Conservation (phyloP, 73 alveolate genomes). For the Paramecium tetraurelia region DNA sequence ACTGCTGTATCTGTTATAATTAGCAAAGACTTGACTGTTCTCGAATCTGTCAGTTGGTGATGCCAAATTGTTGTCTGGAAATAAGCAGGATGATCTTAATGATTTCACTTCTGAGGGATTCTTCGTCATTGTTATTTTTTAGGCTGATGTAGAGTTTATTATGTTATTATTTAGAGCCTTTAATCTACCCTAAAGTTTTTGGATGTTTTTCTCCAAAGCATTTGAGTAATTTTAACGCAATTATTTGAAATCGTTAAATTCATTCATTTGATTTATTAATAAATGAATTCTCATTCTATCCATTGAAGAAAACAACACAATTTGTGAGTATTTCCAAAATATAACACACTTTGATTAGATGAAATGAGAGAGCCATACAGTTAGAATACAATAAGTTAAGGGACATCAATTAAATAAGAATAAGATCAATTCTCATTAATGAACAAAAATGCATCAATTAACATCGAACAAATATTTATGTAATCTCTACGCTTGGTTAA, state of each 20-base stretch:
- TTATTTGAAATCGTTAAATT: background rate
- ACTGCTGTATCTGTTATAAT: background rate
- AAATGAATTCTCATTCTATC: background rate
- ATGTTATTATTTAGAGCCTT: background rate
- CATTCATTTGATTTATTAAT: background rate
- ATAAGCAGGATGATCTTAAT: background rate
- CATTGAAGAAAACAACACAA: background rate
- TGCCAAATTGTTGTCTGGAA: background rate
- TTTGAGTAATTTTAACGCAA: background rate
- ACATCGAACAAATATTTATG: too few species aligned
- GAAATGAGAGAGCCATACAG: too few species aligned
- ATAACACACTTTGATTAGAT: background rate
- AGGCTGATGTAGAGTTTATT: background rate
- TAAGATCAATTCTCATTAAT: background rate
- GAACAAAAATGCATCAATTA: too few species aligned
- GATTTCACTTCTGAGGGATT: constrained; percentile 1
- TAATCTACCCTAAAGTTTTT: background rate
- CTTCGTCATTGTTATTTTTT: background rate
- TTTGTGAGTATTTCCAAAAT: background rate
- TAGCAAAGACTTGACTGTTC: background rate
- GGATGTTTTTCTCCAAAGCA: background rate
- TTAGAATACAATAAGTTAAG: too few species aligned
- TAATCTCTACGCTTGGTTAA: background rate
- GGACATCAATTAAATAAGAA: too few species aligned
- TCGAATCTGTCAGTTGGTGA: background rate